Percentiles rank a stretch among this genome's conserved stretches.
Evolutionary conservation across 2,329 filamentous ascomycete genomes (phyloP).

Genomic region (Didymella lethalis): DNA sequence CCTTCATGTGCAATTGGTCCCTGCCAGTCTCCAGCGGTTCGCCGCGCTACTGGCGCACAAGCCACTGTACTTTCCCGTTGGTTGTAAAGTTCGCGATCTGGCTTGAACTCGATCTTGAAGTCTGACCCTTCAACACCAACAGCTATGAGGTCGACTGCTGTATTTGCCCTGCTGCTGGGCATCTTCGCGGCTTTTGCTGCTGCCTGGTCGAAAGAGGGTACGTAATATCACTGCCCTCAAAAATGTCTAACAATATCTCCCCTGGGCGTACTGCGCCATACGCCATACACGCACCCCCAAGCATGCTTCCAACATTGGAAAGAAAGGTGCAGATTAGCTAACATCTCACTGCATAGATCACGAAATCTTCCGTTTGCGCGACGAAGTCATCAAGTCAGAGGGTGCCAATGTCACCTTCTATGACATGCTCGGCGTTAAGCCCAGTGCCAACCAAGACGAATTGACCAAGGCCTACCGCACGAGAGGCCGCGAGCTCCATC

Average conservation of each 20-base stretch:
- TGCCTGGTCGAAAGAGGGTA: constrained; percentile 89
- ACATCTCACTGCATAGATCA: constrained; percentile 69
- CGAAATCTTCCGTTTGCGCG: constrained; percentile 94
- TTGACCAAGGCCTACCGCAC: constrained; percentile 95
- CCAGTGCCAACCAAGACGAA: constrained; percentile 80
- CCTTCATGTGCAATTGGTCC: constrained; percentile 22
- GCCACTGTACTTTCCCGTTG: constrained; percentile 40
- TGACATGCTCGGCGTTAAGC: constrained; percentile 81
- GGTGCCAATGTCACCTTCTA: constrained; percentile 88
- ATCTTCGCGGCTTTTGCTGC: constrained; percentile 73
- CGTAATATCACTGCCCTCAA: constrained; percentile 32
- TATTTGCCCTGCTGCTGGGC: constrained; percentile 73
- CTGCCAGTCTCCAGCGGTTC: constrained; percentile 34
- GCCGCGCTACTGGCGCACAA: constrained; percentile 39
- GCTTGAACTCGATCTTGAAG: constrained; percentile 23
- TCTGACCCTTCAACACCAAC: constrained; percentile 20
- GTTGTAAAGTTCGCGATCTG: constrained; percentile 32
- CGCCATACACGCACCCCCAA: constrained; percentile 17
- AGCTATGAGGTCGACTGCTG: constrained; percentile 73
- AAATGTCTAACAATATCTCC: constrained; percentile 5
- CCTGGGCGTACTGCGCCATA: constrained; percentile 12
- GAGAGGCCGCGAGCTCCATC: constrained; percentile 82
- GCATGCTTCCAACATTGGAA: constrained; percentile 18
- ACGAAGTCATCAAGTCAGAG: constrained; percentile 80
- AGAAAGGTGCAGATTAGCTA: constrained; percentile 26